Conservation (phyloP, 352 stramenopile genomes). For the Phytopythium boreale region DNA sequence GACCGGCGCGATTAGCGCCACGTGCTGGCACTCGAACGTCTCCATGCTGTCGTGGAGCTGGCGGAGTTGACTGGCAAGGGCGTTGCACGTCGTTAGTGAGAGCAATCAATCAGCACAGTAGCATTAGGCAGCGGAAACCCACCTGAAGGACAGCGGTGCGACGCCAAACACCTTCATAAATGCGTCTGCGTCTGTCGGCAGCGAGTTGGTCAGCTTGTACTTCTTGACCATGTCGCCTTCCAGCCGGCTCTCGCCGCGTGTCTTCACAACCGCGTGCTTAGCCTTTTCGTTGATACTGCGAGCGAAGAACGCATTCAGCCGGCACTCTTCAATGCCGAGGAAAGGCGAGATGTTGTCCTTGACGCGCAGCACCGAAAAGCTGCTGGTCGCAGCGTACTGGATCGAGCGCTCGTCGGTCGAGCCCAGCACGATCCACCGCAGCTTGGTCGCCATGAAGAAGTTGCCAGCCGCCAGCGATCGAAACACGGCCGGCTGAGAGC, state of each 20-base stretch:
- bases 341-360: conserved; percentile 36
- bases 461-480: conserved; percentile 42
- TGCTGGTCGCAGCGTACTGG: conserved; percentile 42
- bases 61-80: conserved; percentile 18
- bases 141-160: conserved; percentile 1
- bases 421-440: conserved; percentile 34
- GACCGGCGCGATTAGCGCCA: conserved; percentile 26
- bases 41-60: conserved; percentile 15
- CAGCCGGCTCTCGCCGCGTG: conserved; percentile 21
- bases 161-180: conserved; percentile 1
- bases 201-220: conserved; percentile 13
- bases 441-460: conserved; percentile 52
- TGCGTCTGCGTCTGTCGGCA: not conserved
- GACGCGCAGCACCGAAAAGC: conserved; percentile 34
- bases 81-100: not conserved
- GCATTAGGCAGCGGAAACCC: not conserved
- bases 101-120: not conserved
- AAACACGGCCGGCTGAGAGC: conserved; percentile 46
- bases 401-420: conserved; percentile 11
- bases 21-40: conserved; percentile 23
- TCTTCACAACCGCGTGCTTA: conserved; percentile 9
- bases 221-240: conserved; percentile 20
- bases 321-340: conserved; percentile 33
- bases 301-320: conserved; percentile 31
- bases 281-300: conserved; percentile 19